Conservation (phyloP, 2,329 filamentous ascomycete species). For the Decorospora gaudefroyi region DNA sequence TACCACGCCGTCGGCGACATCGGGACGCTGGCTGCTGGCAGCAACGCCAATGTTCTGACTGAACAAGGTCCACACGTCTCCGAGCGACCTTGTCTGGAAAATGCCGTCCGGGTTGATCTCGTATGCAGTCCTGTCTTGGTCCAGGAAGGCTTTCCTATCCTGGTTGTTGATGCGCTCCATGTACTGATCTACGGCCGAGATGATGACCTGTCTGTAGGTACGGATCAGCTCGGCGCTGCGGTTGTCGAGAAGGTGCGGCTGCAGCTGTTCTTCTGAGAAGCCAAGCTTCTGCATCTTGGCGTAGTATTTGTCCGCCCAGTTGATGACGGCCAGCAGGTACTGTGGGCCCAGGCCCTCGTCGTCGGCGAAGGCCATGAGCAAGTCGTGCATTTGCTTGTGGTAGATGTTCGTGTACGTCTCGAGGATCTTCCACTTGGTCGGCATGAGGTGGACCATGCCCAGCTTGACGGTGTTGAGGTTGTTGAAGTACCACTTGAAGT, state of each 20-base stretch:
- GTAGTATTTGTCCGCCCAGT: constrained; percentile 96
- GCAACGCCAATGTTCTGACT: constrained; percentile 88
- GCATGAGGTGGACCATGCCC: constrained; percentile 89
- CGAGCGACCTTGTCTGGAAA: constrained; percentile 87
- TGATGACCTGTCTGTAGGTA: constrained; percentile 93
- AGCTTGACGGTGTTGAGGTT: constrained; percentile 93
- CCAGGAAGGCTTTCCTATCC: constrained; percentile 79
- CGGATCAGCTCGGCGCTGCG: constrained; percentile 87
- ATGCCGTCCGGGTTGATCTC: constrained; percentile 79
- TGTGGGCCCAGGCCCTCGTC: constrained; percentile 82
- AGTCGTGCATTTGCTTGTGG: constrained; percentile 94
- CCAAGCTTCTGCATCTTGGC: constrained; percentile 92
- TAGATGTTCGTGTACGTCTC: constrained; percentile 89
- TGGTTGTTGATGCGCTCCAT: constrained; percentile 88
- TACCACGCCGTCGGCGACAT: constrained; percentile 92
- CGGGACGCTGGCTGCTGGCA: constrained; percentile 78
- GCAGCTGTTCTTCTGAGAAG: constrained; percentile 73
- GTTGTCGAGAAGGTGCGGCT: constrained; percentile 86
- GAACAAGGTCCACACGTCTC: constrained; percentile 97
- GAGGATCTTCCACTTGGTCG: constrained; percentile 95
- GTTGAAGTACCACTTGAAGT: constrained; percentile 95
- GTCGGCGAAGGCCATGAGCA: constrained; percentile 79
- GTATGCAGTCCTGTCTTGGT: constrained; percentile 77
- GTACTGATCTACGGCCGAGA: constrained; percentile 95
- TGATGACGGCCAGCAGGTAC: constrained; percentile 87